Base-by-base conservation (phyloP, 331 rosid genomes). In the Spiraea crenata region DNA sequence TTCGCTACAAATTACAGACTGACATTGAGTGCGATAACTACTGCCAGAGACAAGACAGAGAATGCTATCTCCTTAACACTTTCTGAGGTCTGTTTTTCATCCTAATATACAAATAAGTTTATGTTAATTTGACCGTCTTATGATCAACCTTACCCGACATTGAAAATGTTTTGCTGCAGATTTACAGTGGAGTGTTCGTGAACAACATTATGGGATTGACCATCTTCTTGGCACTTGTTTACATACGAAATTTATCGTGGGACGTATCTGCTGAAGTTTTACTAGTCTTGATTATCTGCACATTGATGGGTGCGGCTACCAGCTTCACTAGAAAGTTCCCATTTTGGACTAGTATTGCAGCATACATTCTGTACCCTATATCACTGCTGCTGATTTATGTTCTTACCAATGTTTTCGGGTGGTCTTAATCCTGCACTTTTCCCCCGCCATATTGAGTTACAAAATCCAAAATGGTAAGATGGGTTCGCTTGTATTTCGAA, bases 41-140 rank as follows among this genome's bases (percentile, higher is more conserved):
- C 83, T 48, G 80, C 83, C 17, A 72, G 40, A 72, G 59, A 60
- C 5, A 82, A 75, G 73, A 74, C 83, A 0, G 70, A 78, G 48
- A 74, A 66, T 2, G 78, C 75, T 35, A 71, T 74, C 35, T 82
- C 86, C 9, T 78, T 82, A 48, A 66, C 81, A 52, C 71, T 82
- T n/a, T 82, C 86, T 11, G 83, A 78, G 86, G 86, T 82, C 35
- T 69, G 65, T 70, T 57, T 44, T 52, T 65, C 64, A 39, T 25
- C 31, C 31, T 25, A 25, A 25, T 25, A 25, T 25, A 25, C 31
- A 25, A 25, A 1, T 1, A 25, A 25, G 31, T 25, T 25, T 2
- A 25, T 25, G 31, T 25, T 25, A 25, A 25, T 25, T 25, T 25
- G 31, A 25, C 31, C 31, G 31, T 25, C 31, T 25, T 25, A 25